phyloP scores from a whole-genome alignment of 176 grass and related monocot species.

The Aechmea fasciata region DNA sequence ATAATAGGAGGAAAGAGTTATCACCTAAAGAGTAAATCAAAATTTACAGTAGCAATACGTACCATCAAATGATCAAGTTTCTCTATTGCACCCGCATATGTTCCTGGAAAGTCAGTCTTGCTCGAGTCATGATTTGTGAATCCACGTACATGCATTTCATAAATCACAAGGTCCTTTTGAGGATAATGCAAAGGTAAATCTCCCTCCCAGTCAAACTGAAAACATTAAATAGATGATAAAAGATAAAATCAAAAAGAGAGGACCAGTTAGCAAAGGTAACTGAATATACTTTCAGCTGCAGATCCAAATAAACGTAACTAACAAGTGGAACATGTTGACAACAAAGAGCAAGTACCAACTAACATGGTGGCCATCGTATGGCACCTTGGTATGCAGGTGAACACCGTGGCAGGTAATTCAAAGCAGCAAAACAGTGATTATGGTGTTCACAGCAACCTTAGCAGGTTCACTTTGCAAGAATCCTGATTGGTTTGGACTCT shows the following conservation, averaged over 20 bases:
- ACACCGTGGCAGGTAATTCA: too few relatives aligned
- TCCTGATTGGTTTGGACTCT: too few relatives aligned
- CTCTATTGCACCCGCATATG: slow-evolving; percentile 53
- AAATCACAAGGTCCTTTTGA: slow-evolving; percentile 70
- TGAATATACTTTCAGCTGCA: neutral
- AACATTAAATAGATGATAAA: slow-evolving; percentile 17
- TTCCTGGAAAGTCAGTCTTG: slow-evolving; percentile 58
- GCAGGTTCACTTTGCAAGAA: too few relatives aligned
- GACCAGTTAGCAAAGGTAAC: neutral
- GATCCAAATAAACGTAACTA: neutral
- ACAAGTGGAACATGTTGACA: neutral
- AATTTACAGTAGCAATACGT: slow-evolving; percentile 14
- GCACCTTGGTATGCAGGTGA: too few relatives aligned
- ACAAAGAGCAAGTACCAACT: too few relatives aligned
- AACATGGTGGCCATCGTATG: too few relatives aligned
- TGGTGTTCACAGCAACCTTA: too few relatives aligned
- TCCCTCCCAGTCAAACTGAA: slow-evolving; percentile 91
- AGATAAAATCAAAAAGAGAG: slow-evolving; percentile 8
- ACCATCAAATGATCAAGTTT: slow-evolving; percentile 90
- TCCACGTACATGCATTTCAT: slow-evolving; percentile 94
- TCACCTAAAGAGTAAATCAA: too few relatives aligned
- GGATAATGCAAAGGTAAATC: slow-evolving; percentile 51
- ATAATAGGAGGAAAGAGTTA: too few relatives aligned
- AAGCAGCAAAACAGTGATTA: too few relatives aligned
- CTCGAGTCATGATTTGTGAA: slow-evolving; percentile 83